A percentile compares a stretch with the other conserved stretches of the same genome.
Conservation (phyloP, 2,329 filamentous ascomycete species). For the Hymenoscyphus fructigenus region DNA sequence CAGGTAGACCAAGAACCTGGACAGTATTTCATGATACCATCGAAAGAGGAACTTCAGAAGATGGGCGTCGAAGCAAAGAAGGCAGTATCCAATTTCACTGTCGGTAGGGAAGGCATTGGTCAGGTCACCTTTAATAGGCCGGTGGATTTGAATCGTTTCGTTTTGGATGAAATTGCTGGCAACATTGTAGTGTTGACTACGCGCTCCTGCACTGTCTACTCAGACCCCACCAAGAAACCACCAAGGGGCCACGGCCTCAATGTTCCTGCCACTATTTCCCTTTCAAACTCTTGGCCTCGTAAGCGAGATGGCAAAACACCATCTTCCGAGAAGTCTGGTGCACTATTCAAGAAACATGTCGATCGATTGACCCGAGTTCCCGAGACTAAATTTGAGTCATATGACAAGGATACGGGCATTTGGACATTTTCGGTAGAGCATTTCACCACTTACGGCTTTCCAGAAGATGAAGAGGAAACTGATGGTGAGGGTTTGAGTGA, state of each 20-base stretch:
- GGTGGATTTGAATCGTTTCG: slow-evolving; percentile 78
- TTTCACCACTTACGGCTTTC: slow-evolving; percentile 91
- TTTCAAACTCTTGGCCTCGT: slow-evolving; percentile 92
- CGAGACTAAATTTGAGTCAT: slow-evolving; percentile 79
- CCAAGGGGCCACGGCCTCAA: slow-evolving; percentile 85
- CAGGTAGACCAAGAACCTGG: slow-evolving; percentile 50
- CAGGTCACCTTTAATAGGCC: slow-evolving; percentile 76
- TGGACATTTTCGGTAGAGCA: slow-evolving; percentile 96
- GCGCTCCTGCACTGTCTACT: slow-evolving; percentile 85
- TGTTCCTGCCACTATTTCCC: slow-evolving; percentile 80
- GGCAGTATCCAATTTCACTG: slow-evolving; percentile 71
- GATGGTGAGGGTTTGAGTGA: slow-evolving; percentile 48
- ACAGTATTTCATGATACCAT: slow-evolving; percentile 83
- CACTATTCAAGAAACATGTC: slow-evolving; percentile 76
- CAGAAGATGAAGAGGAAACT: slow-evolving; percentile 56
- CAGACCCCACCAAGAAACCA: slow-evolving; percentile 73
- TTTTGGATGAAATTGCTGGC: slow-evolving; percentile 77
- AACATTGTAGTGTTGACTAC: slow-evolving; percentile 73
- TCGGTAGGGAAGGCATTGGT: slow-evolving; percentile 81
- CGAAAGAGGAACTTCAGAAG: slow-evolving; percentile 62
- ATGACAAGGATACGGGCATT: slow-evolving; percentile 74
- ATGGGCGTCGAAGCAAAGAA: slow-evolving; percentile 5
- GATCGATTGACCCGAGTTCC: slow-evolving; percentile 74
- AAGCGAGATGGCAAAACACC: slow-evolving; percentile 57
- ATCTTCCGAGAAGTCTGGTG: slow-evolving; percentile 58